phyloP scores from a whole-genome alignment of 768 basidiomycete genomes.

The Russula sp. region DNA sequence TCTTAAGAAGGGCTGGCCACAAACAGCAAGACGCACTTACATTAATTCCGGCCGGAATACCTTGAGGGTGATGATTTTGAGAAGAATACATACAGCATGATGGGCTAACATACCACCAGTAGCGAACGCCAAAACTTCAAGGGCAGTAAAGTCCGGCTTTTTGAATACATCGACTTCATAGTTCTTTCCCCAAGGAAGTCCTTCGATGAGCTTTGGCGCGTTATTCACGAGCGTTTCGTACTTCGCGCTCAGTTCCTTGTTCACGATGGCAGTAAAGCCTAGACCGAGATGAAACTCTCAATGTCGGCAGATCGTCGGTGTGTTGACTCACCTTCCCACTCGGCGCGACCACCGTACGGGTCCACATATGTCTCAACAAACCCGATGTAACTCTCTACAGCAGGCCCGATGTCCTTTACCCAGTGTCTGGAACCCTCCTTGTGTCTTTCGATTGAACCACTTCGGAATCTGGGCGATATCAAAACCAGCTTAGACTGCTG shows the following conservation, averaged over 20 bases:
- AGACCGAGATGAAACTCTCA: neutral
- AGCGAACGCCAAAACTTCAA: conserved; percentile 79
- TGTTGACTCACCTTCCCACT: conserved; percentile 72
- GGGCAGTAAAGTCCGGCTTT: conserved; percentile 84
- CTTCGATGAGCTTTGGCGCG: conserved; percentile 78
- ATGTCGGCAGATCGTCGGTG: neutral
- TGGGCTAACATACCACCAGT: conserved; percentile 60
- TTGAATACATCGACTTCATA: conserved; percentile 59
- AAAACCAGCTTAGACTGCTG: neutral
- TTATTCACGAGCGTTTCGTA: conserved; percentile 72
- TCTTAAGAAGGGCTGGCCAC: conserved; percentile 3
- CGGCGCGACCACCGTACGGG: conserved; percentile 86
- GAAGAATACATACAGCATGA: neutral
- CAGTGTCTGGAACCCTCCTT: conserved; percentile 73
- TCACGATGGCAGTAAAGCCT: conserved; percentile 87
- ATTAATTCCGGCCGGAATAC: conserved; percentile 86
- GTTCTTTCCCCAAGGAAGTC: conserved; percentile 71
- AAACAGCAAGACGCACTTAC: conserved; percentile 40
- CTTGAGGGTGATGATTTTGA: conserved; percentile 36
- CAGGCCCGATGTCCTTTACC: conserved; percentile 85
- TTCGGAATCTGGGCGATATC: conserved; percentile 54
- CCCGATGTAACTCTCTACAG: conserved; percentile 86
- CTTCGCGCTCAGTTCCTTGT: conserved; percentile 79
- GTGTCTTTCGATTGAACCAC: conserved; percentile 77
- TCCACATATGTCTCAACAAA: conserved; percentile 81